Base-by-base conservation (phyloP, 257 asterid genomes). In the Apocynum venetum region DNA sequence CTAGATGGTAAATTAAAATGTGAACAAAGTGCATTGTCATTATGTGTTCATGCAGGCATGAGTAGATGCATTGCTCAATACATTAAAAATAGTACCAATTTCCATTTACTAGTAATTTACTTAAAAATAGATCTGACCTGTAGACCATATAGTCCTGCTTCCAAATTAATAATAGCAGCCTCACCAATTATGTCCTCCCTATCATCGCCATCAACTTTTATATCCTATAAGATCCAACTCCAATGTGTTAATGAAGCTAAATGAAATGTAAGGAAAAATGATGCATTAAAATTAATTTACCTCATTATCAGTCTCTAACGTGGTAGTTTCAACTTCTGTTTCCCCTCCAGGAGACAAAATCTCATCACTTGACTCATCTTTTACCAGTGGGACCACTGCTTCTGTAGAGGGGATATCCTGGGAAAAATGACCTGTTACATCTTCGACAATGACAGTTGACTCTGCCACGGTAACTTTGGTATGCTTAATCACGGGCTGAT, bases 71-170 rank as follows among this genome's bases (percentile, higher is more conserved):
- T 47, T 71, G 17, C 14, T 47, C 36, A 59, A 12, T 71, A 76
- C 9, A 6, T 11, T 10, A 38, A 11, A 68, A 15, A 15, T 20
- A 48, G 35, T 17, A 6, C 31, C 9, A 52, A 12, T 67, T 31
- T 9, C 61, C 9, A 38, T 71, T 11, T 17, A 71, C 31, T 72
- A 66, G 60, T 52, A 61, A 40, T 38, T 38, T 36, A 51, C 47
- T 49, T 47, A 60, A 49, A 60, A 43, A 59, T 6, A 11, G 35
- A 63, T 70, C 67, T 43, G 25, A 93, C 98, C 97, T 93, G 98
- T 85, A 93, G 88, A 69, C 97, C 96, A 55, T 91, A 81, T 71
- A 89, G 77, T 68, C 91, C 88, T 14, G 97, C 98, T 80, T 93
- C 95, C 86, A 83, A 85, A 82, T 91, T 97, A 49, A 90, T 82